Base-by-base conservation (phyloP, 2,329 filamentous ascomycete genomes). In the Cryphonectria radicalis region DNA sequence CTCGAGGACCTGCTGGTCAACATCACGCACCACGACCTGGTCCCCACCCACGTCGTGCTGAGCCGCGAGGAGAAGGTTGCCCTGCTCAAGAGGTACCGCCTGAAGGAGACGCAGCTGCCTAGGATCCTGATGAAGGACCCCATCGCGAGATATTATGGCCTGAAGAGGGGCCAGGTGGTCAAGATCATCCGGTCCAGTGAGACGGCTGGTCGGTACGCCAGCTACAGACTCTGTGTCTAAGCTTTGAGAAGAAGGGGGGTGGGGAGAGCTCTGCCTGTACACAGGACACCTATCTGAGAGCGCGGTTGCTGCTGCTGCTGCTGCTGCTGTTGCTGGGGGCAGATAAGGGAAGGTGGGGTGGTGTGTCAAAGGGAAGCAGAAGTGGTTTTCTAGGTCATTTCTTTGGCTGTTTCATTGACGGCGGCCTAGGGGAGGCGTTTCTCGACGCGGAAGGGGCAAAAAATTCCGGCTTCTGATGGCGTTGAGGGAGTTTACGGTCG, bases 171-270 rank as follows among this genome's bases (percentile, higher is more conserved):
- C 4, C 93, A 98, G 82, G 95, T 99, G 3, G 96, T 99, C 78
- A 99, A 99, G 89, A 99, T 99, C 77, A 98, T 99, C 78, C 88
- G 96, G 75, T 95, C 92, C 81, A 95, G 92, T 79, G 96, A 98
- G 86, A 99, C 96, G 70, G 96, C 96, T 19, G 96, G 96, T 73
- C 88, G 96, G 68, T 99, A 99, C 83, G 96, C 96, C 65, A 97
- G 94, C 88, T 99, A 99, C 83, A 87, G 95, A 77, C 79, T 91
- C 69, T 91, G 89, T 75, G 89, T 91, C 76, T 91, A 81, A 83
- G 66, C 35, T n/a, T 14, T 5, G 17, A n/a, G 10, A n/a, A 11
- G 1, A 10, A 2, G 13, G 22, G n/a, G 17, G 40, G 14, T 4
- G 13, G 55, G 6, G 19, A n/a, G 46, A 7, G 46, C 1, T 3